Percentiles rank a stretch among this genome's conserved stretches.
phyloP scores from a whole-genome alignment of 345 rosid species.

The Boechera retrofracta region DNA sequence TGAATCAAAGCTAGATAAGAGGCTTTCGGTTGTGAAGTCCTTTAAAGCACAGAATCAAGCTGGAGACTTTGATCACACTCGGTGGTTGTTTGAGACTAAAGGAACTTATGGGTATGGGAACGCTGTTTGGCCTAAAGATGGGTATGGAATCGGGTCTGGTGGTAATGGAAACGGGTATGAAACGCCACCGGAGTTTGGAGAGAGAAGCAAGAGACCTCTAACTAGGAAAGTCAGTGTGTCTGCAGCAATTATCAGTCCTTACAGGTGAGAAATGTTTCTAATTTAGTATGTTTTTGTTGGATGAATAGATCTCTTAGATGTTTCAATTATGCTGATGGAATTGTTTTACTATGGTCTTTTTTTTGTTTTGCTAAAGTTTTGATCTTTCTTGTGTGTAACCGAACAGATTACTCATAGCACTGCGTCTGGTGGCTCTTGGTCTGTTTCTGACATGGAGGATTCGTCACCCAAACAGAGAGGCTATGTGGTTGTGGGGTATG shows the following conservation, averaged over 20 bases:
- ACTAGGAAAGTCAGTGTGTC: slow-evolving; percentile 69
- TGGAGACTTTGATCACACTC: slow-evolving; percentile 71
- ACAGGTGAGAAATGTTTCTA: slow-evolving; percentile 51
- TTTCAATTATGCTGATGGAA: not conserved
- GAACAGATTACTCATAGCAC: slow-evolving; percentile 58
- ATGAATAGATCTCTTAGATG: no score
- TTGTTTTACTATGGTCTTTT: not conserved
- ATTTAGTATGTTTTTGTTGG: not conserved
- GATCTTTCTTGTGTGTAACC: not conserved
- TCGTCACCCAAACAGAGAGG: slow-evolving; percentile 69
- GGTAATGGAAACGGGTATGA: slow-evolving; percentile 63
- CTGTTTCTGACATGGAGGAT: slow-evolving; percentile 76
- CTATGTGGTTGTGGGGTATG: slow-evolving; percentile 84
- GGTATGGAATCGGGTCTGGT: slow-evolving; percentile 64
- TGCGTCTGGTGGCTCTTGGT: slow-evolving; percentile 69
- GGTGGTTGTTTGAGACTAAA: slow-evolving; percentile 87
- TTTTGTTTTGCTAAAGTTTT: slow-evolving; percentile 6
- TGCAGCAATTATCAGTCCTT: slow-evolving; percentile 74
- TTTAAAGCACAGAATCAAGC: slow-evolving; percentile 67
- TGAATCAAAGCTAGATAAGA: slow-evolving; percentile 62
- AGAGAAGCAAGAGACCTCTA: slow-evolving; percentile 63
- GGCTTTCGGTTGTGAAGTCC: slow-evolving; percentile 76
- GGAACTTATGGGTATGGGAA: slow-evolving; percentile 85
- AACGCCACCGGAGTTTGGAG: slow-evolving; percentile 71
- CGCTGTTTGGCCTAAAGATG: slow-evolving; percentile 86